Evolutionary conservation across 2,329 filamentous ascomycete species (phyloP).

Genomic region (Paraphoma sp.): DNA sequence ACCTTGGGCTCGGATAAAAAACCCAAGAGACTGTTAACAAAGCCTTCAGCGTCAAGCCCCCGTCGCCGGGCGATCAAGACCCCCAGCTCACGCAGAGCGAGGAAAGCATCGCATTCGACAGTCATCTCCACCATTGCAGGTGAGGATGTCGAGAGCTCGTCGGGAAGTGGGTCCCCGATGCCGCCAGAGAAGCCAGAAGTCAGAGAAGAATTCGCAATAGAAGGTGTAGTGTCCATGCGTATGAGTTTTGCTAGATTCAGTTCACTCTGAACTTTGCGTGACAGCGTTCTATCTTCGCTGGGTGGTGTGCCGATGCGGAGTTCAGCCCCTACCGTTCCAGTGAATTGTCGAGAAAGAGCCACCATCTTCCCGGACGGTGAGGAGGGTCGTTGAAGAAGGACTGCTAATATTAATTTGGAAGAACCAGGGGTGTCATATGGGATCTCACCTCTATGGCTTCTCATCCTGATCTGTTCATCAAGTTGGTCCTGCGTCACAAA

Average conservation of each 20-base stretch:
- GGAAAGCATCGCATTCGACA: constrained; percentile 37
- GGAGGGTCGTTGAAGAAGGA: constrained; percentile 30
- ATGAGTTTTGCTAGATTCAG: constrained; percentile 26
- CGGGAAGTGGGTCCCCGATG: constrained; percentile 38
- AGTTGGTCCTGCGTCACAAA: constrained; percentile 26
- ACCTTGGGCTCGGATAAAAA: constrained; percentile 28
- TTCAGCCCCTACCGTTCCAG: constrained; percentile 28
- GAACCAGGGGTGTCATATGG: background rate
- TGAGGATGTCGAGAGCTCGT: constrained; percentile 25
- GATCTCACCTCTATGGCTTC: constrained; percentile 32
- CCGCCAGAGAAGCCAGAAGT: constrained; percentile 44
- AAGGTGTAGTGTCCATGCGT: constrained; percentile 2
- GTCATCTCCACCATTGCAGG: constrained; percentile 10
- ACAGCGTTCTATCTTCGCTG: constrained; percentile 18
- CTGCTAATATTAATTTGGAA: constrained; percentile 17
- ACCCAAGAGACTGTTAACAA: constrained; percentile 43
- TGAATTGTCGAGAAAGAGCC: constrained; percentile 48
- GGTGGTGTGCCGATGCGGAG: constrained; percentile 45
- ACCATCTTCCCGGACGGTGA: constrained; percentile 51
- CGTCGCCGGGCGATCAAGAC: constrained; percentile 1
- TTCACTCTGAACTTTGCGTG: constrained; percentile 40
- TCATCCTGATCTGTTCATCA: constrained; percentile 31
- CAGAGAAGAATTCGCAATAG: constrained; percentile 11
- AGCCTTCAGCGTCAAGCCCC: constrained; percentile 39
- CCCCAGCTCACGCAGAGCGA: constrained; percentile 39